Base-by-base conservation (phyloP, 2,329 filamentous ascomycete species). In the Sclerotinia glacialis region DNA sequence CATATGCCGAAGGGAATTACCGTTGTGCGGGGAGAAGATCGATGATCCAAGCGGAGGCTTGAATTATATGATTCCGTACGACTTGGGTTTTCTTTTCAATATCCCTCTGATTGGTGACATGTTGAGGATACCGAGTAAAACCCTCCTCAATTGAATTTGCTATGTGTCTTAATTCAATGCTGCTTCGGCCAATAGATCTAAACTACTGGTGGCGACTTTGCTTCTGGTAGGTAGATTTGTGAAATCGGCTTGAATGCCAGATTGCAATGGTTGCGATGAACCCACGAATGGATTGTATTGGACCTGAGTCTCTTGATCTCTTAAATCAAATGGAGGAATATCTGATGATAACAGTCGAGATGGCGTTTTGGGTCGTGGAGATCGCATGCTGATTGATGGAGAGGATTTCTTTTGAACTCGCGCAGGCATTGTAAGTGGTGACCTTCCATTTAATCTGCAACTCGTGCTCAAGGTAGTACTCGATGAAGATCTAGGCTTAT, bases 401-500 rank as follows among this genome's bases (percentile, higher is more conserved):
- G 63, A 65, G 6, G 50, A 26, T 49, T 42, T 52, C 44, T 59
- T 65, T 31, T 50, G 63, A 44, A 59, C 63, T 16, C 53, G 23
- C 1, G 63, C 63, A 11, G 63, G 42, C 26, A 42, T 59, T 8
- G 63, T 59, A 14, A 59, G 53, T 52, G 44, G 23, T 4, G 53
- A 52, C 42, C 34, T 65, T 16, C 52, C 52, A 49, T 56, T 65
- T 23, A 37, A 37, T 59, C 52, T 65, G 54, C 40, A 26, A 37
- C 31, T 23, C 9, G 40, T 34, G 23, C 21, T 54, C 31, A 34
- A 18, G 54, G 40, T 34, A 42, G 14, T 46, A 18, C 47, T n/a
- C 42, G 63, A 37, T 26, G 63, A 50, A 16, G 64, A 61, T 50
- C 49, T 46, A 6, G 64, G 55, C 64, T 62, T 66, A 26, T 87